phyloP scores from a whole-genome alignment of 2,329 filamentous ascomycete species.

The Botrytis galanthina region DNA sequence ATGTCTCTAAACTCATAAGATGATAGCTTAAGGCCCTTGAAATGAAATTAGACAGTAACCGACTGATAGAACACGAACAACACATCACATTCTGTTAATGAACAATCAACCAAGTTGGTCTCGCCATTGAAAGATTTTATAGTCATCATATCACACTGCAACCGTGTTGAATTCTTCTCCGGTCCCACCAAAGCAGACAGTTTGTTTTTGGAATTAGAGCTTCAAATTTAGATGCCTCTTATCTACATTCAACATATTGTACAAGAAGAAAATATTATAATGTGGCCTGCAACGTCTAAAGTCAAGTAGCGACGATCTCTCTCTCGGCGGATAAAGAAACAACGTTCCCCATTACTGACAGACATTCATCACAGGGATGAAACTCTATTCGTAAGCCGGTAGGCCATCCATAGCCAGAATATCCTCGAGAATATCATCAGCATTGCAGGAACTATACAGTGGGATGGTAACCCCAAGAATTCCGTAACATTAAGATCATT shows the following conservation, averaged over 20 bases:
- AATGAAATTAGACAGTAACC: not conserved
- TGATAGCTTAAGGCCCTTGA: not conserved
- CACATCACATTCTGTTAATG: not conserved
- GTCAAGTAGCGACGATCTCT: not conserved
- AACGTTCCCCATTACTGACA: conserved; percentile 4
- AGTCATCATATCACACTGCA: not conserved
- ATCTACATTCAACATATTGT: not conserved
- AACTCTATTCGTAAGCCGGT: conserved; percentile 17
- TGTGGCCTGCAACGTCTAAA: conserved; percentile 7
- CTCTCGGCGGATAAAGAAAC: not conserved
- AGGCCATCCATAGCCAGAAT: not conserved
- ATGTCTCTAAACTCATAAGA: conserved; percentile 2
- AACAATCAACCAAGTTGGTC: not conserved
- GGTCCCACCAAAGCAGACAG: not conserved
- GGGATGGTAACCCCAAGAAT: conserved; percentile 16
- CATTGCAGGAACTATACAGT: conserved; percentile 17
- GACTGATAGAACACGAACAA: conserved; percentile 1
- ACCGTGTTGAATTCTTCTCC: not conserved
- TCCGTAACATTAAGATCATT: conserved; percentile 14
- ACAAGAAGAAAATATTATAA: not conserved
- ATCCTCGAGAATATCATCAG: conserved; percentile 12
- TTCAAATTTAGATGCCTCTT: not conserved
- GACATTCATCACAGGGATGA: conserved; percentile 15
- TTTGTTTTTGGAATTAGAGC: not conserved
- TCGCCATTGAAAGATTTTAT: not conserved